Percentiles rank a stretch among this genome's conserved stretches.
phyloP scores from a whole-genome alignment of 352 stramenopile species.

The Thraustotheca clavata region DNA sequence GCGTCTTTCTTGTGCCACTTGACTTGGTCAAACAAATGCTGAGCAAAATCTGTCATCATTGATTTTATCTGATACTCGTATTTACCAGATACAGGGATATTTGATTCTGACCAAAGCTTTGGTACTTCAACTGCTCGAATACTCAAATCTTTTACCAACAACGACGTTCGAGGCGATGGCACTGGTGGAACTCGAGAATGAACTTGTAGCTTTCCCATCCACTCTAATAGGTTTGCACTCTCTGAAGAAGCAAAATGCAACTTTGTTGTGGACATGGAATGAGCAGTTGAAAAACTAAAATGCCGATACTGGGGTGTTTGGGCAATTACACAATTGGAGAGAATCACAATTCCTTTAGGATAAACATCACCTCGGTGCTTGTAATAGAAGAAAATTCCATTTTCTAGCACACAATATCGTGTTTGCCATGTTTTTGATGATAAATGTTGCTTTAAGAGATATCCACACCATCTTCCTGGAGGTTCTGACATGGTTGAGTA shows the following conservation, averaged over 20 bases:
- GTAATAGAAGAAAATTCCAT: constrained; percentile 63
- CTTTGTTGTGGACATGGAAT: constrained; percentile 54
- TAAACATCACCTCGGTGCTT: constrained; percentile 54
- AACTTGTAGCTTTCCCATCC: constrained; percentile 35
- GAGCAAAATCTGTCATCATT: constrained; percentile 53
- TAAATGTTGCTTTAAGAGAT: not conserved
- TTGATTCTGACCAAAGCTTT: constrained; percentile 7
- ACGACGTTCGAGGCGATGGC: constrained; percentile 8
- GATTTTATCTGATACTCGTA: constrained; percentile 36
- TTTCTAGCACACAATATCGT: constrained; percentile 56
- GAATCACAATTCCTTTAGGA: constrained; percentile 52
- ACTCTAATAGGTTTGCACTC: constrained; percentile 42
- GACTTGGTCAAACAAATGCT: constrained; percentile 22
- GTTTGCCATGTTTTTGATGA: constrained; percentile 33
- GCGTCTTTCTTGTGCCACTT: not conserved
- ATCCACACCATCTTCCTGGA: not conserved
- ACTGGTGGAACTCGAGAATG: not conserved
- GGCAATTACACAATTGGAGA: constrained; percentile 45
- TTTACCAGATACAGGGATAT: constrained; percentile 30
- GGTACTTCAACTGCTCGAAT: constrained; percentile 26
- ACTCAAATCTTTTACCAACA: constrained; percentile 26
- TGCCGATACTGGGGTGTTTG: constrained; percentile 54
- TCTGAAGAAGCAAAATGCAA: constrained; percentile 58
- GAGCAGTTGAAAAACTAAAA: constrained; percentile 68
- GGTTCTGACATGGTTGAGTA: not conserved